These are phyloP conservation scores for Penicillium brevicompactum DNA, from an alignment of 2,329 filamentous ascomycete species.

Conservation along the genomic window DNA sequence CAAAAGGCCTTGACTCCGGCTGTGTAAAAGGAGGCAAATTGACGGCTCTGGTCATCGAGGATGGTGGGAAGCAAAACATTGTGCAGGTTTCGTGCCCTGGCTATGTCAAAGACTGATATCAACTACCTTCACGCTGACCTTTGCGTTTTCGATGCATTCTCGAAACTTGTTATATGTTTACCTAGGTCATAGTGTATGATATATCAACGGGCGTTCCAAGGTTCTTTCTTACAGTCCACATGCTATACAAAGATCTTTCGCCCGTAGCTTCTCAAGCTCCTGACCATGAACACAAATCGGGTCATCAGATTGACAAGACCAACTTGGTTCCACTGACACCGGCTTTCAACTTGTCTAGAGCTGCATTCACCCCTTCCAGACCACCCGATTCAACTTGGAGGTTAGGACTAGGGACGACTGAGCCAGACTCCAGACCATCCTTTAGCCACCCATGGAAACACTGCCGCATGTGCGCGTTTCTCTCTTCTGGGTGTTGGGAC, in stretches of 20 bases:
- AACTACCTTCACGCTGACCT: neutral
- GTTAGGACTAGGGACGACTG: slow-evolving; percentile 22
- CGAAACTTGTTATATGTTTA: neutral
- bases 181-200: neutral
- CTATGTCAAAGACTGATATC: slow-evolving; percentile 22
- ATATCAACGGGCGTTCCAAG: neutral
- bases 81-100: slow-evolving; percentile 48
- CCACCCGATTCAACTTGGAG: slow-evolving; percentile 20
- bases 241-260: neutral
- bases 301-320: slow-evolving; percentile 12
- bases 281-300: neutral
- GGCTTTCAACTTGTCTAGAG: slow-evolving; percentile 22
- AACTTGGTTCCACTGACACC: slow-evolving; percentile 28
- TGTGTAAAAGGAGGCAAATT: slow-evolving; percentile 77
- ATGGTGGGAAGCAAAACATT: slow-evolving; percentile 46
- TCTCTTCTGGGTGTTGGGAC: slow-evolving; percentile 8
- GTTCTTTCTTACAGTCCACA: neutral
- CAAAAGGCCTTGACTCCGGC: slow-evolving; percentile 81
- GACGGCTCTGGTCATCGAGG: slow-evolving; percentile 75
- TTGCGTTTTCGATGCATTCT: neutral
- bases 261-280: neutral
- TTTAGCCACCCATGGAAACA: slow-evolving; percentile 23
- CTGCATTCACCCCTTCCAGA: slow-evolving; percentile 17
- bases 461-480: slow-evolving; percentile 10
- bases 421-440: slow-evolving; percentile 12